phyloP scores from a whole-genome alignment of 2,329 filamentous ascomycete genomes.

The Fusarium buxicola region DNA sequence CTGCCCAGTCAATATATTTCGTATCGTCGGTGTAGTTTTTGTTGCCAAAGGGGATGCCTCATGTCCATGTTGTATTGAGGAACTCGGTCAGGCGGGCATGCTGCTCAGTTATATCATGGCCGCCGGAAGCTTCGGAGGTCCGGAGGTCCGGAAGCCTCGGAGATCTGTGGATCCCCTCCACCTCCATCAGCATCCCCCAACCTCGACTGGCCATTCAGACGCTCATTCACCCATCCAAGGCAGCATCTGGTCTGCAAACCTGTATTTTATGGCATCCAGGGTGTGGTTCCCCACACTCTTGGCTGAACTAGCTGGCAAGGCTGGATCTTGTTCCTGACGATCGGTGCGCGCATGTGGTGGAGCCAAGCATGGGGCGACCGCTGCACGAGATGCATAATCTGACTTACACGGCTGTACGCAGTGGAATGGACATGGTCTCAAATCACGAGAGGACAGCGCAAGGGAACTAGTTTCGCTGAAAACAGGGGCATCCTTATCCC shows the following conservation, averaged over 20 bases:
- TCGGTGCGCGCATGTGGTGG: slow-evolving; percentile 14
- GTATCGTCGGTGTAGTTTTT: too few relatives aligned
- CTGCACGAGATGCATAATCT: slow-evolving; percentile 6
- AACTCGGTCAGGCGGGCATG: too few relatives aligned
- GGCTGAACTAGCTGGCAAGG: slow-evolving; percentile 21
- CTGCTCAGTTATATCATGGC: too few relatives aligned
- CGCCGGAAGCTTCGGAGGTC: slow-evolving; percentile 8
- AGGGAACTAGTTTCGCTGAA: background rate
- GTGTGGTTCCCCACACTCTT: slow-evolving; percentile 22
- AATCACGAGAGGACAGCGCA: background rate
- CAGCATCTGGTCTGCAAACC: slow-evolving; percentile 24
- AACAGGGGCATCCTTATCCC: background rate
- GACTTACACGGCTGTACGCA: slow-evolving; percentile 1
- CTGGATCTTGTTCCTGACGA: slow-evolving; percentile 39
- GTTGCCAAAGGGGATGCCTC: too few relatives aligned
- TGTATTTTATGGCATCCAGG: slow-evolving; percentile 23
- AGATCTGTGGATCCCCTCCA: slow-evolving; percentile 37
- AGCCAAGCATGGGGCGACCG: background rate
- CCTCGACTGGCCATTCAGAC: slow-evolving; percentile 15
- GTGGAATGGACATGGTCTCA: background rate
- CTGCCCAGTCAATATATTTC: too few relatives aligned
- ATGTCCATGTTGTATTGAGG: too few relatives aligned
- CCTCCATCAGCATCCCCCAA: slow-evolving; percentile 28
- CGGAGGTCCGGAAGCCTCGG: slow-evolving; percentile 37
- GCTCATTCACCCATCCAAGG: slow-evolving; percentile 25